Evolutionary conservation across 2,329 filamentous ascomycete species (phyloP), one percentile per base, ranked within the genome.

Genomic region (Aspergillus quadrilineatus): DNA sequence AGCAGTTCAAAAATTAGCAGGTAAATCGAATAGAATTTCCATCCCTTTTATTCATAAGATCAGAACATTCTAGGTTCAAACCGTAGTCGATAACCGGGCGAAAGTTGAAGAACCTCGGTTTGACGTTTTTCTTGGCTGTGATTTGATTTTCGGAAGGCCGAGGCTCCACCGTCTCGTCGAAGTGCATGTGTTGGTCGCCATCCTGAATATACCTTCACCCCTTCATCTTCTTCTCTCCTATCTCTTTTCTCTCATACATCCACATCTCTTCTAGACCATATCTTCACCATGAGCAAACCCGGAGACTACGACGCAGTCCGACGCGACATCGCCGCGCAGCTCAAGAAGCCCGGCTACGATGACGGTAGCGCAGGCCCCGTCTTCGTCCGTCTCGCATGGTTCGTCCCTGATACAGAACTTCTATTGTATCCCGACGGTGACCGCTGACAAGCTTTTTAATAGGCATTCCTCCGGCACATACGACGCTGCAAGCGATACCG

Each of bases 381-480:
- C 0, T 80, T 87, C 50, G 83, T 87, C 54, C 80, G 85, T 10
- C 75, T 87, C 41, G 85, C 85, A 55, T 87, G 83, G 83, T 82
- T 71, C 61, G 75, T 70, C 44, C 3, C n/a, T 22, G 9, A 22
- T 2, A 34, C 5, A 14, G 14, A 26, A 3, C 4, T 22, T 15
- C 1, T 9, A 6, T 7, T 22, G 22, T 22, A 10, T 47, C 7
- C 44, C 10, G 15, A 34, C 28, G 8, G 6, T 4, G 29, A 6
- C 10, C 34, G 28, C 28, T 29, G 22, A 47, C 7, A 7, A 12
- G 30, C 4, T 10, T 15, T 15, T 10, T 15, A 4, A 48, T 54
- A 82, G 82, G 82, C 85, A 88, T 72, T 81, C 81, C n/a, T 73
- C 84, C 1, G 85, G 85, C 29, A 87, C 85, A 4, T 87, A 87